These are phyloP conservation scores for Citrus cavaleriei DNA, from an alignment of 345 rosid species.

Conservation along the genomic window DNA sequence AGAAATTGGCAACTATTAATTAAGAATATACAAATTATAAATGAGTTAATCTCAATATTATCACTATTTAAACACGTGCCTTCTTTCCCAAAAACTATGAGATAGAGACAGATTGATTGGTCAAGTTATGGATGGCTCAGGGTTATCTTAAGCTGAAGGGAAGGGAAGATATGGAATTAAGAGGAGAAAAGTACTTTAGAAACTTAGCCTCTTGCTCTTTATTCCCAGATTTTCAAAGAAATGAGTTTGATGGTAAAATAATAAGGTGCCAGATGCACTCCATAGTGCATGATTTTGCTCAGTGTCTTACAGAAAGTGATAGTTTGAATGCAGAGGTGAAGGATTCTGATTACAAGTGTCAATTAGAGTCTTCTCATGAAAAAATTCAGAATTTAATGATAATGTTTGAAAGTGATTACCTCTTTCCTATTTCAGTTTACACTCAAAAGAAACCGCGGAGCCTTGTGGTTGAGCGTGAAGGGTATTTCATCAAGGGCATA, in stretches of 20 bases:
- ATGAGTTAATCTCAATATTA: too few species aligned
- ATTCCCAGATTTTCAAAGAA: not conserved
- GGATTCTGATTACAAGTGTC: not conserved
- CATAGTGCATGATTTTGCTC: not conserved
- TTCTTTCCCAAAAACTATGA: conserved; percentile 9
- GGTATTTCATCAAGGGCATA: not conserved
- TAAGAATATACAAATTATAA: too few species aligned
- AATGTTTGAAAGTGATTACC: not conserved
- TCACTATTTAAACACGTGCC: too few species aligned
- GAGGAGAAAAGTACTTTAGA: not conserved
- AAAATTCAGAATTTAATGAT: not conserved
- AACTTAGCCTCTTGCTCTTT: not conserved
- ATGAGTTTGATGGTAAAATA: not conserved
- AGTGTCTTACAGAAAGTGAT: not conserved
- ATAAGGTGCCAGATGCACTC: not conserved
- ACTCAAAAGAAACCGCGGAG: not conserved
- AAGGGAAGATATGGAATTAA: not conserved
- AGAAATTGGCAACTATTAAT: too few species aligned
- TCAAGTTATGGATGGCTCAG: not conserved
- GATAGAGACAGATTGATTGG: not conserved
- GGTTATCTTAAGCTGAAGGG: not conserved
- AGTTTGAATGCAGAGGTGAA: not conserved
- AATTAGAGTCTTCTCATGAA: not conserved
- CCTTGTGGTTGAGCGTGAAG: not conserved
- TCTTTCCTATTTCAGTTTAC: not conserved